Percentiles rank a stretch among this genome's conserved stretches.
These are phyloP conservation scores for Backusella liffmaniae DNA, from an alignment of 192 early-diverging fungal species.

Conservation along the genomic window DNA sequence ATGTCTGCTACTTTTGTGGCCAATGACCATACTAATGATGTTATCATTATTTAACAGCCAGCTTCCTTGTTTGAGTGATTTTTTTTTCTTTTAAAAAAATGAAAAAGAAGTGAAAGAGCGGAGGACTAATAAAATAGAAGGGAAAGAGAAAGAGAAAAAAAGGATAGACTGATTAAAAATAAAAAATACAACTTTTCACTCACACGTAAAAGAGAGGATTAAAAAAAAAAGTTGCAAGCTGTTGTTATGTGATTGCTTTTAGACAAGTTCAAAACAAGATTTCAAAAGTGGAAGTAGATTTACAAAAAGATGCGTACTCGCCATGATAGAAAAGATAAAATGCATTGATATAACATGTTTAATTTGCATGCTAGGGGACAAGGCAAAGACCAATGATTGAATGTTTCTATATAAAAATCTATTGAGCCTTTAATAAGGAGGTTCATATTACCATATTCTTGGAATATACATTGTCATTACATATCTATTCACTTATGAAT, in stretches of 20 bases:
- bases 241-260: background rate
- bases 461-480: background rate
- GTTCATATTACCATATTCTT: background rate
- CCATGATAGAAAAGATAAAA: background rate
- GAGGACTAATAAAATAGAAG: background rate
- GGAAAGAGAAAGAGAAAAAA: background rate
- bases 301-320: background rate
- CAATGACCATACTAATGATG: background rate
- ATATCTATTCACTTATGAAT: background rate
- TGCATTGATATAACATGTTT: background rate
- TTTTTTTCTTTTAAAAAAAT: background rate
- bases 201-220: background rate
- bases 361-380: background rate
- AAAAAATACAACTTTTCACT: background rate
- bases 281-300: background rate
- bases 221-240: background rate
- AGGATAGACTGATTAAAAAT: background rate
- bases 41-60: background rate
- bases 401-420: background rate
- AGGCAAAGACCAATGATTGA: background rate
- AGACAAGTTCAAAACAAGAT: background rate
- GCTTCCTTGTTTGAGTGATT: background rate
- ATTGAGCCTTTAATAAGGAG: background rate
- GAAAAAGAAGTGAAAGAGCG: background rate
- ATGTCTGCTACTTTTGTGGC: background rate